Base-by-base conservation (phyloP, 805 yeast genomes). In the Cyberlindnera amylophila region DNA sequence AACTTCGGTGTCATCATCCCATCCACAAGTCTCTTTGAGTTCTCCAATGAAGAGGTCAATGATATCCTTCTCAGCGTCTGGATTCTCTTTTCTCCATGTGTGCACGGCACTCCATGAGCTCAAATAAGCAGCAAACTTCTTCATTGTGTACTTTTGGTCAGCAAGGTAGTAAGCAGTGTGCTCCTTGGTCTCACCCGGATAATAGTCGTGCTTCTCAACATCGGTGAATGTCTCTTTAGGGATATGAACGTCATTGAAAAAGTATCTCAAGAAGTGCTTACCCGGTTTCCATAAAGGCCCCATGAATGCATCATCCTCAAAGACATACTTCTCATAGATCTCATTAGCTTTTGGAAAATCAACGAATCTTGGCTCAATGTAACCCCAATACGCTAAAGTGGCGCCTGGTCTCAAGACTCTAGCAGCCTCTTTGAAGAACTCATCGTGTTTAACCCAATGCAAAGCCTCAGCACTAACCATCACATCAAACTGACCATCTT, bases 221-320 rank as follows among this genome's bases (percentile, higher is more conserved):
- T 76, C 72, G 11, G 54, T 48, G 55, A 71, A 83, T 19, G 62
- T 48, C 6, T 66, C 70, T 0, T 41, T 31, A 2, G 84, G 81
- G 8, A 73, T 55, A 38, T 67, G 60, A 11, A 79, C 68, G 14
- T 67, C 73, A 10, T 50, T 54, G 50, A 71, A 72, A 42, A 67
- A 61, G 23, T 66, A 50, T 38, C 77, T 63, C 29, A 85, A 62
- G 26, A 69, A 64, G 12, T 58, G 47, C 43, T 88, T 68, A 4
- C 90, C 91, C 0, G 86, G 85, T 50, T 77, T 36, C 91, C 93
- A 85, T 52, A 74, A 72, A 1, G 79, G 77, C 0, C 86, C 80
- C 73, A 77, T 71, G 47, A 58, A 76, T 24, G 65, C 48, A 2
- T 58, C 57, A 35, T 75, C 77, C 17, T 59, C 65, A 51, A 73